Base-by-base conservation (phyloP, 306 rosid species). In the Hippophae rhamnoides region DNA sequence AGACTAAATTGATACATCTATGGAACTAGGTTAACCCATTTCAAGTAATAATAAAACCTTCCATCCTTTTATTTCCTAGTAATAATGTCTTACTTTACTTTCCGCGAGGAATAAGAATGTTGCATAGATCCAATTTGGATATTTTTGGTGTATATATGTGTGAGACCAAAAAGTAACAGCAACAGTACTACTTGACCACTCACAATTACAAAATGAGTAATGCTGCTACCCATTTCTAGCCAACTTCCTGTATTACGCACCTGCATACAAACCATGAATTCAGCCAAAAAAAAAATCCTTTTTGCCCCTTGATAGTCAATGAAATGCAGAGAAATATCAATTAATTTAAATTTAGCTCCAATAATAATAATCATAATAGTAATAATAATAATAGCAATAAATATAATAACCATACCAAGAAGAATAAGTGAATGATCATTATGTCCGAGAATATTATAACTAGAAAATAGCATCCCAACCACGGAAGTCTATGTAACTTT, bases 161-260 rank as follows among this genome's bases (percentile, higher is more conserved):
- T 89, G 74, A 89, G 82, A 26, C 90, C 90, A 56, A 89, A 89
- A 18, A 85, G 90, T 70, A 89, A 41, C 40, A 89, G 76, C 62
- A 89, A 89, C 72, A 89, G 86, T 53, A 89, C 95, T 60, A 89
- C 90, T 67, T 89, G 97, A 72, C 95, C 97, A 70, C 95, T 89
- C 86, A 89, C 13, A 38, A 89, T 89, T 56, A 94, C 97, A 47
- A 89, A 89, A 70, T 89, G 97, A 75, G 95, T 85, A 43, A 89
- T 89, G 71, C 97, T 89, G 64, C 81, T 83, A 53, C 97, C 97
- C 63, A 89, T 89, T 74, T 89, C 97, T 95, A 85, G 85, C 95
- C 97, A 89, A 70, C 95, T 89, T 77, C 97, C 97, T 0, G 78
- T 89, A 72, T 89, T 89, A 55, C 80, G 76, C 54, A 89, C 96